Evolutionary conservation across 2,329 filamentous ascomycete genomes (phyloP).

Genomic region (Metarhizium brunneum): DNA sequence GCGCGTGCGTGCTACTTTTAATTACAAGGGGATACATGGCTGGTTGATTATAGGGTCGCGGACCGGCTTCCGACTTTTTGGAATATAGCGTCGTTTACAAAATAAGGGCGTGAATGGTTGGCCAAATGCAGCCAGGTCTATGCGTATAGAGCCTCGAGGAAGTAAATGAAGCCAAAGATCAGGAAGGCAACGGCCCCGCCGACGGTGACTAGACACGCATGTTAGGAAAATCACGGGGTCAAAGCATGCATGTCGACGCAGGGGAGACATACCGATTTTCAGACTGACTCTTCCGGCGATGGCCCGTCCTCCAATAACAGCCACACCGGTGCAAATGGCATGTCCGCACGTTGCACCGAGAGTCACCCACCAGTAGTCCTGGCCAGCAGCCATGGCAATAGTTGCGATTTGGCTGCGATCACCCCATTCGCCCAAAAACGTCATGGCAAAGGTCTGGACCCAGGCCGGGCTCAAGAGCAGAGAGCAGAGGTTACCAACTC

Average conservation of each 20-base stretch:
- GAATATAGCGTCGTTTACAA: constrained; percentile 1
- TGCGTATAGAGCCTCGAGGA: constrained; percentile 65
- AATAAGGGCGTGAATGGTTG: not conserved
- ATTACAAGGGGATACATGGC: not conserved
- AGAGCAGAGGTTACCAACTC: constrained; percentile 77
- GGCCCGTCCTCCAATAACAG: constrained; percentile 84
- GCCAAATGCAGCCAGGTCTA: constrained; percentile 15
- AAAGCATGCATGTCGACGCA: not conserved
- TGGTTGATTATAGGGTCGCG: not conserved
- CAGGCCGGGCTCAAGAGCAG: constrained; percentile 88
- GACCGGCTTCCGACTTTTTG: not conserved
- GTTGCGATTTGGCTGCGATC: constrained; percentile 97
- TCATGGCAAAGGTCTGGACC: constrained; percentile 99
- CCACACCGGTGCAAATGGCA: constrained; percentile 79
- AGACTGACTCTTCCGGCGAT: constrained; percentile 92
- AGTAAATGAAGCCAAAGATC: constrained; percentile 83
- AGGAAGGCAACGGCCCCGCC: constrained; percentile 88
- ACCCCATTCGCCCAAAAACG: constrained; percentile 96
- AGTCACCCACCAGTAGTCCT: constrained; percentile 99
- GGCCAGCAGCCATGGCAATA: constrained; percentile 95
- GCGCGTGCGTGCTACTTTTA: not conserved
- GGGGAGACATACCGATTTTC: constrained; percentile 70
- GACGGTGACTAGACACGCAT: constrained; percentile 60
- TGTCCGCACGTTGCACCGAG: constrained; percentile 81
- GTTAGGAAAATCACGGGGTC: not conserved